These are phyloP conservation scores for Fusarium chaquense DNA, from an alignment of 2,329 filamentous ascomycete genomes.

Conservation along the genomic window DNA sequence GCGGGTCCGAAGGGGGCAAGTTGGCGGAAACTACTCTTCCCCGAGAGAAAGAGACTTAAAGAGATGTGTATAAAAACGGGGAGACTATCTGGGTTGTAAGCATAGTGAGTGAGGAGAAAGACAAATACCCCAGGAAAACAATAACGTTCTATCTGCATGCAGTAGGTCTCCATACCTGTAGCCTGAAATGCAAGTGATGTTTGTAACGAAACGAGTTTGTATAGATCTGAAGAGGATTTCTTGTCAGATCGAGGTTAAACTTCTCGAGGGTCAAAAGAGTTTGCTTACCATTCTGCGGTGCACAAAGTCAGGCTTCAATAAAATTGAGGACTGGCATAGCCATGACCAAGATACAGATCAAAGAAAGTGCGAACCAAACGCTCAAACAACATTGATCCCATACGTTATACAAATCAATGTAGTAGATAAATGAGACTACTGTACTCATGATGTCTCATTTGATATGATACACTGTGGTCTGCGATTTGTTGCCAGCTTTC, in stretches of 20 bases:
- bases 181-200: background rate
- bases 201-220: background rate
- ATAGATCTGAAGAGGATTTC: background rate
- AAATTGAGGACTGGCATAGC: background rate
- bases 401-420: background rate
- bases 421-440: background rate
- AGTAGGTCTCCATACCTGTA: background rate
- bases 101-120: slow-evolving; percentile 11
- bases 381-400: background rate
- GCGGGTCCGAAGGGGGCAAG: slow-evolving; percentile 43
- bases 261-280: background rate
- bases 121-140: slow-evolving; percentile 25
- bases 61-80: background rate
- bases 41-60: slow-evolving; percentile 38
- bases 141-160: background rate
- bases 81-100: slow-evolving; percentile 22
- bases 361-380: background rate
- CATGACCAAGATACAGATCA: background rate
- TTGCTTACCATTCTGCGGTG: background rate
- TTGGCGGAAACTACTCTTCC: slow-evolving; percentile 33
- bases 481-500: background rate
- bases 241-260: background rate
- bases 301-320: background rate
- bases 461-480: slow-evolving; percentile 2
- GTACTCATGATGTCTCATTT: slow-evolving; percentile 3